Evolutionary conservation across 2,329 filamentous ascomycete genomes (phyloP).

Genomic region (Fusarium pseudograminearum): DNA sequence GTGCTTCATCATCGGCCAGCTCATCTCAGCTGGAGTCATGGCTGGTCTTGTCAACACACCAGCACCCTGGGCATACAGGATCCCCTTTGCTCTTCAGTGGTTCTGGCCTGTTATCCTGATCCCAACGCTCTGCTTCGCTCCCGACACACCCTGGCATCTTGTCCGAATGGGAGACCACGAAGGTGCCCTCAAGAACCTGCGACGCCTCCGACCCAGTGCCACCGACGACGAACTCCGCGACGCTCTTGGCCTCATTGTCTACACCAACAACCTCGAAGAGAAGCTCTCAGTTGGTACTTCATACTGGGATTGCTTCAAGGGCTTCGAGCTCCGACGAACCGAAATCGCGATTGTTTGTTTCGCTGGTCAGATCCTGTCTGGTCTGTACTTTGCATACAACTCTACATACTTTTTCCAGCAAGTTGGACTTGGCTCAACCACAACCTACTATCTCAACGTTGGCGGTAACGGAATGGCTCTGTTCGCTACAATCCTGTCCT

Average conservation of each 20-base stretch:
- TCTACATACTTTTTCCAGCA: slow-evolving; percentile 58
- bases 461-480: slow-evolving; percentile 56
- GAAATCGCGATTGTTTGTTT: slow-evolving; percentile 54
- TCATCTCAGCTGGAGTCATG: slow-evolving; percentile 55
- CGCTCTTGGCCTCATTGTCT: slow-evolving; percentile 56
- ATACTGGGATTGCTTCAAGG: slow-evolving; percentile 60
- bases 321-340: slow-evolving; percentile 55
- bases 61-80: slow-evolving; percentile 59
- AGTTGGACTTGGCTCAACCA: slow-evolving; percentile 49
- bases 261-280: slow-evolving; percentile 57
- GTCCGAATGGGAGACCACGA: slow-evolving; percentile 53
- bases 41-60: slow-evolving; percentile 46
- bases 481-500: slow-evolving; percentile 60
- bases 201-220: slow-evolving; percentile 47
- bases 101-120: slow-evolving; percentile 59
- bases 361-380: slow-evolving; percentile 54
- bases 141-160: slow-evolving; percentile 61
- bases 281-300: slow-evolving; percentile 53
- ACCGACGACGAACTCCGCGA: slow-evolving; percentile 51
- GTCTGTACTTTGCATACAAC: slow-evolving; percentile 55
- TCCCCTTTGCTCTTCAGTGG: slow-evolving; percentile 64
- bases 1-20: slow-evolving; percentile 61
- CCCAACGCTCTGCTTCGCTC: slow-evolving; percentile 56
- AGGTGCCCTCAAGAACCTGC: slow-evolving; percentile 52
- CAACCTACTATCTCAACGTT: slow-evolving; percentile 54